Conservation (phyloP, 805 yeast genomes). For the Metschnikowia lachancei region DNA sequence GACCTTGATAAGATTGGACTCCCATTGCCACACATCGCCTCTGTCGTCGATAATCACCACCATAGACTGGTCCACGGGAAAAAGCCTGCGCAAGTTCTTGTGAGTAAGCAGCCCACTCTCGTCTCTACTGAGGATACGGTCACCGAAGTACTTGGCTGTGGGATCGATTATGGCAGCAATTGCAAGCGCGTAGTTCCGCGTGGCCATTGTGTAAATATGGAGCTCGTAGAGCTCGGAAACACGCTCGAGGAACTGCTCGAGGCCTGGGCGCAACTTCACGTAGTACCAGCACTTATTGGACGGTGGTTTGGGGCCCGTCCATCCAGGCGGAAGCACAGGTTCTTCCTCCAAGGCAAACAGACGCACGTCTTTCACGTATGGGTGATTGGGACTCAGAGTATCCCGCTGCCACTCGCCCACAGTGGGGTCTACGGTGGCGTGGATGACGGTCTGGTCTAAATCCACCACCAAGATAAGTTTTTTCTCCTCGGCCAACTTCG, state of each 20-base stretch:
- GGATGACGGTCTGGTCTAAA: slow-evolving; percentile 95
- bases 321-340: slow-evolving; percentile 52
- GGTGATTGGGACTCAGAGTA: slow-evolving; percentile 78
- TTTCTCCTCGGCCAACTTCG: slow-evolving; percentile 54
- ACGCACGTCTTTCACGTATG: slow-evolving; percentile 77
- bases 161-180: slow-evolving; percentile 93
- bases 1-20: slow-evolving; percentile 83
- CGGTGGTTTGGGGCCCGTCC: slow-evolving; percentile 59
- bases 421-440: slow-evolving; percentile 96
- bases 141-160: slow-evolving; percentile 79
- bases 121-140: slow-evolving; percentile 86
- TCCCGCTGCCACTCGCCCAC: slow-evolving; percentile 95
- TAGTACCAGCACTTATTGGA: slow-evolving; percentile 79
- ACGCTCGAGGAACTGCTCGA: slow-evolving; percentile 64
- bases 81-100: slow-evolving; percentile 80
- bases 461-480: slow-evolving; percentile 91
- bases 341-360: slow-evolving; percentile 79
- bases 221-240: slow-evolving; percentile 72
- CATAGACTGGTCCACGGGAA: slow-evolving; percentile 95
- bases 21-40: slow-evolving; percentile 99
- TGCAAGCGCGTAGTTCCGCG: slow-evolving; percentile 85
- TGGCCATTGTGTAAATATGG: slow-evolving; percentile 98
- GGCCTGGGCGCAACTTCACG: slow-evolving; percentile 88
- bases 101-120: slow-evolving; percentile 92
- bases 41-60: slow-evolving; percentile 95